Percentiles rank a stretch among this genome's conserved stretches.
Conservation (phyloP, 257 asterid genomes). For the Solanum medicagineum region DNA sequence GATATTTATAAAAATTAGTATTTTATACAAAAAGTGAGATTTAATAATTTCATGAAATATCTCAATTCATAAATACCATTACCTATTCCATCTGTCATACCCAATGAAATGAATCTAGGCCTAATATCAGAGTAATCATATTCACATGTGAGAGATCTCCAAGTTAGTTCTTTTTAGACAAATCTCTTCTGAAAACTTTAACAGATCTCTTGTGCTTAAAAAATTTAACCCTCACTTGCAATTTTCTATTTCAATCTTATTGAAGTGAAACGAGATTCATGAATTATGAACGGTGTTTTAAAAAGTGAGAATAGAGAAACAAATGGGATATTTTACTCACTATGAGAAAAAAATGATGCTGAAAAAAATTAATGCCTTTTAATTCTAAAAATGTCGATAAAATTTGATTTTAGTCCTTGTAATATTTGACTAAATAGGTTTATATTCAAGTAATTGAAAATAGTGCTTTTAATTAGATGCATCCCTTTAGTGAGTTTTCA, state of each 20-base stretch:
- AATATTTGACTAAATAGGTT: background rate
- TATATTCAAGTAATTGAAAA: background rate
- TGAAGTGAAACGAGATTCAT: background rate
- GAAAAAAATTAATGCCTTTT: background rate
- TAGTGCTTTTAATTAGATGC: background rate
- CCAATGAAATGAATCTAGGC: background rate
- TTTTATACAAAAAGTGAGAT: too few species aligned
- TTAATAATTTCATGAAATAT: too few species aligned
- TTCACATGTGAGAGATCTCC: background rate
- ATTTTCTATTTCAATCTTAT: background rate
- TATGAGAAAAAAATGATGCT: too few species aligned
- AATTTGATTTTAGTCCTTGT: background rate
- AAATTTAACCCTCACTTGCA: background rate
- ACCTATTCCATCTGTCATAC: background rate
- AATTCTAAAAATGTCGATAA: background rate
- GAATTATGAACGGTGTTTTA: background rate
- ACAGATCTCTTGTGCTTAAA: background rate
- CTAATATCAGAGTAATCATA: background rate
- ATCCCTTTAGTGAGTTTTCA: background rate
- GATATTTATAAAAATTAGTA: too few species aligned
- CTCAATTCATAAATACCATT: too few species aligned
- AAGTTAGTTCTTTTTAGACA: background rate
- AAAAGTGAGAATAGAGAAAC: background rate
- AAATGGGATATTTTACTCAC: too few species aligned
- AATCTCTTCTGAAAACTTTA: background rate